Base-by-base conservation (phyloP, 2,329 filamentous ascomycete genomes). In the Cadophora sp. region DNA sequence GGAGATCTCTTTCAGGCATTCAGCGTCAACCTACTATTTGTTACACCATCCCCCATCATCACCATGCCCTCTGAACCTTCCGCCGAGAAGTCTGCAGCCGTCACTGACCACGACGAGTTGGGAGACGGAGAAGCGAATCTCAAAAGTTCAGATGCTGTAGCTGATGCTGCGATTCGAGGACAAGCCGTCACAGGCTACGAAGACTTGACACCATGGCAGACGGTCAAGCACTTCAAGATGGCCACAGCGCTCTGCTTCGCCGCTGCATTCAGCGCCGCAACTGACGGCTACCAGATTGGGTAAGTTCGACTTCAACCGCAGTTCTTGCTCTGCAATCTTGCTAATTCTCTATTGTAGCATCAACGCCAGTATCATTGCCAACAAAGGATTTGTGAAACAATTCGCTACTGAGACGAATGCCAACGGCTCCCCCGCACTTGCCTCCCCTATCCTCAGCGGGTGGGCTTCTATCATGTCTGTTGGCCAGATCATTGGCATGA, bases 401-500 rank as follows among this genome's bases (percentile, higher is more conserved):
- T 62, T 69, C 29, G 69, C 27, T 4, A 62, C 50, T 46, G 48
- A 58, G 19, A 61, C 46, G 31, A 68, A 64, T 8, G 66, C 69
- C 2, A 64, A 56, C 29, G 77, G 77, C 16, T 50, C 71, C 1
- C 70, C 60, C 5, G 19, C 56, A 2, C 69, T 71, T 37, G 56
- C 40, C 22, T 51, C 69, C 4, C 48, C 48, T 24, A 60, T 60
- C 48, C 48, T 62, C 50, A 58, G 37, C 48, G 50, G 11, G 31
- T 71, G 69, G 69, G 37, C 27, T 22, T 64, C 67, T 31, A 65
- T 71, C 11, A 55, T 59, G 67, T 71, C 69, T 24, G 40, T 69
- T 58, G 69, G 69, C 16, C 69, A 71, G 37, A 55, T 71, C 37
- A 37, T 71, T 62, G 69, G 69, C 6, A 43, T 43, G 40, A 43